Conservation (phyloP, 2,329 filamentous ascomycete genomes). For the Ceratocystis albifundus region DNA sequence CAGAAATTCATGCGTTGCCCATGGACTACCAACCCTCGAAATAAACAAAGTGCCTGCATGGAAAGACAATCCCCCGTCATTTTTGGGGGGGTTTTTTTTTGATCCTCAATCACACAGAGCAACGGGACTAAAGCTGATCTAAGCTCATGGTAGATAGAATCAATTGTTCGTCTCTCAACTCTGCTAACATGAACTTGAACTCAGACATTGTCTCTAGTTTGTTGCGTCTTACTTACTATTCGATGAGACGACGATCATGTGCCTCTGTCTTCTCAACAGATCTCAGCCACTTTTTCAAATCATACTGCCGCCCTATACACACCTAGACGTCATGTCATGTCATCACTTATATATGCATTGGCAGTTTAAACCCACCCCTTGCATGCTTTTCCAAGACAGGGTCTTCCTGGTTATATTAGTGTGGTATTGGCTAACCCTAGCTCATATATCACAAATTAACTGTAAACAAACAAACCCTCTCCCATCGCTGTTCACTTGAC, state of each 20-base stretch:
- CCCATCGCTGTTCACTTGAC: too few species aligned
- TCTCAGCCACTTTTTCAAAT: background rate
- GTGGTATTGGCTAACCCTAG: background rate
- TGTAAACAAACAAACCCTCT: too few species aligned
- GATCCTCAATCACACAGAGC: slow-evolving; percentile 4
- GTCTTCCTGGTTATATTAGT: background rate
- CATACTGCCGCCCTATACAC: background rate
- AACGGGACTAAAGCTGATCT: slow-evolving; percentile 6
- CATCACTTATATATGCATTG: background rate
- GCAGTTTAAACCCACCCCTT: background rate
- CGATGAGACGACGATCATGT: too few species aligned
- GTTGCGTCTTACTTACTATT: too few species aligned
- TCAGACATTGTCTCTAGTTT: background rate
- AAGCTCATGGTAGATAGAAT: background rate
- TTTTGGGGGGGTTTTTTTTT: slow-evolving; percentile 1
- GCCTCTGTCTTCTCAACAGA: background rate
- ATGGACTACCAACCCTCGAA: background rate
- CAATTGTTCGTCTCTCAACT: background rate
- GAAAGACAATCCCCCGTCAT: background rate
- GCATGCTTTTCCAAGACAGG: background rate
- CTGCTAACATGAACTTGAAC: background rate
- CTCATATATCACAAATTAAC: background rate
- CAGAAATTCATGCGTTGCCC: slow-evolving; percentile 7
- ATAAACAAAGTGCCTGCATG: slow-evolving; percentile 3
- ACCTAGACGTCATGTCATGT: background rate